A percentile compares a stretch with the other conserved stretches of the same genome.
Conservation (phyloP, 331 rosid genomes). For the Stylosanthes scabra region DNA sequence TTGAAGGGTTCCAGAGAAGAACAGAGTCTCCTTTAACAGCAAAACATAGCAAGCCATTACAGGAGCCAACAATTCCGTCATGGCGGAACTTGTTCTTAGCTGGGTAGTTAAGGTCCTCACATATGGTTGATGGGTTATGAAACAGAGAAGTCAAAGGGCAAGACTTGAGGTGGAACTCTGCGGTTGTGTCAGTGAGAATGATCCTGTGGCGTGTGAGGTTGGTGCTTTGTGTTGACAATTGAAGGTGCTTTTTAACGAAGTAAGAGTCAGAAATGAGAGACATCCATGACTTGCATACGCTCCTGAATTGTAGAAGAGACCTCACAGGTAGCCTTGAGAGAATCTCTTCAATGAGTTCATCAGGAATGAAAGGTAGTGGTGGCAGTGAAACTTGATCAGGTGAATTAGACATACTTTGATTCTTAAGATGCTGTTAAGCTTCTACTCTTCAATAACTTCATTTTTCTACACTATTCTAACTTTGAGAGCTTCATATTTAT, state of each 20-base stretch:
- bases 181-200: slow-evolving; percentile 49
- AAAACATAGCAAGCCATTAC: slow-evolving; percentile 56
- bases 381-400: background rate
- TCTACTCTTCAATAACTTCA: too few relatives aligned
- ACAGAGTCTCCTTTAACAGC: slow-evolving; percentile 52
- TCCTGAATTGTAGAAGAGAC: slow-evolving; percentile 34
- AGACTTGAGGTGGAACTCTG: slow-evolving; percentile 54
- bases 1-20: slow-evolving; percentile 61
- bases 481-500: background rate
- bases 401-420: background rate
- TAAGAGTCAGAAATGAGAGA: slow-evolving; percentile 33
- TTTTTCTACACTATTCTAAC: too few relatives aligned
- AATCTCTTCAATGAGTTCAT: slow-evolving; percentile 32
- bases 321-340: slow-evolving; percentile 38
- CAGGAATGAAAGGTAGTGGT: slow-evolving; percentile 12
- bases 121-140: slow-evolving; percentile 31
- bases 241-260: slow-evolving; percentile 35
- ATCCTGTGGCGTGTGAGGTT: slow-evolving; percentile 38
- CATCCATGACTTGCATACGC: slow-evolving; percentile 35
- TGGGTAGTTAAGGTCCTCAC: slow-evolving; percentile 49
- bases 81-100: slow-evolving; percentile 55
- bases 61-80: slow-evolving; percentile 54
- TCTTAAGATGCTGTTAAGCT: too few relatives aligned
- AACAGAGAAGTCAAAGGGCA: slow-evolving; percentile 44
- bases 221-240: slow-evolving; percentile 24